These are phyloP conservation scores for Nicotiana attenuata DNA, from an alignment of 257 asterid genomes.

Conservation along the genomic window DNA sequence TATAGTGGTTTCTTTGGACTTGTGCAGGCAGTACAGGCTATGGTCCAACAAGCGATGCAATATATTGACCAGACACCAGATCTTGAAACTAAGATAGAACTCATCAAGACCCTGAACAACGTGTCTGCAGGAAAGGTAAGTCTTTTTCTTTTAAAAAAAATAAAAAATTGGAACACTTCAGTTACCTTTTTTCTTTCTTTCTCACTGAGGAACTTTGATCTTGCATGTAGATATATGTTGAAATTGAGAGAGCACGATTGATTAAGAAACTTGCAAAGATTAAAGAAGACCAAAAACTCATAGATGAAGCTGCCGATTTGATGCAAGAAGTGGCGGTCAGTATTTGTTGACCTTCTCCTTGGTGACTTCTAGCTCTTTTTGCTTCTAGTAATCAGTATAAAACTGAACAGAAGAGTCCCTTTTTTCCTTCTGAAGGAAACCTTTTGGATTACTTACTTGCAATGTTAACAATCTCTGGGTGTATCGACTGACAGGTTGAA, in stretches of 20 bases:
- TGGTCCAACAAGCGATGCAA: constrained; percentile 94
- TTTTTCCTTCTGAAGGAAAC: neutral
- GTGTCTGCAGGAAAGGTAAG: constrained; percentile 96
- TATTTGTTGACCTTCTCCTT: neutral
- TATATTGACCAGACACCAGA: constrained; percentile 97
- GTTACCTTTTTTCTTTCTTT: neutral
- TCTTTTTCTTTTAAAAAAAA: neutral
- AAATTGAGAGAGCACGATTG: constrained; percentile 94
- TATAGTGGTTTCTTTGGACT: neutral
- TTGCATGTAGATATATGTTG: constrained; percentile 75
- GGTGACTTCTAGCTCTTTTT: neutral
- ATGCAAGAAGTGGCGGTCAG: constrained; percentile 98
- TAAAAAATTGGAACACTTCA: neutral
- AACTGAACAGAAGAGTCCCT: neutral
- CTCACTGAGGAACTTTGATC: neutral
- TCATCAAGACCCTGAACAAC: constrained; percentile 81
- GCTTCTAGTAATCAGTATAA: neutral
- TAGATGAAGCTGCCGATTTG: constrained; percentile 96
- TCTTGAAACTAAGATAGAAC: constrained; percentile 80
- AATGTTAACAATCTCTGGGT: neutral
- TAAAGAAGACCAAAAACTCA: constrained; percentile 85
- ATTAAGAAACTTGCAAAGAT: constrained; percentile 88
- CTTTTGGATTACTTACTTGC: neutral
- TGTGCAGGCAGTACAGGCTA: constrained; percentile 90
- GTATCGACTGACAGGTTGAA: constrained; percentile 54